Evolutionary conservation across 2,329 filamentous ascomycete species (phyloP).

Genomic region (Geosmithia flava): DNA sequence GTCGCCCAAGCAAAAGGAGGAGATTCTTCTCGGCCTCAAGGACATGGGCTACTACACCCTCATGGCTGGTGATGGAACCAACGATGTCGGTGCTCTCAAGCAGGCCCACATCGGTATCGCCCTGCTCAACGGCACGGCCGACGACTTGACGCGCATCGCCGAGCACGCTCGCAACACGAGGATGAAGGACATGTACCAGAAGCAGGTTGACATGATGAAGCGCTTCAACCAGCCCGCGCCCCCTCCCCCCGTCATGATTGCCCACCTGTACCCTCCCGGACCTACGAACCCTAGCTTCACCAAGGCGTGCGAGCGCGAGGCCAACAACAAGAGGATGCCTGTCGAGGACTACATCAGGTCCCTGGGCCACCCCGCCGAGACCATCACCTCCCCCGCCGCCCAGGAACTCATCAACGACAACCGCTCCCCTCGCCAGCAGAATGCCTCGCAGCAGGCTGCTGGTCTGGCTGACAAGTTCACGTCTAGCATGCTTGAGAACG

Average conservation of each 20-base stretch:
- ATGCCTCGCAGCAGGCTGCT: constrained; percentile 59
- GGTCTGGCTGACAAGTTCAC: constrained; percentile 80
- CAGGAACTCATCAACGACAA: constrained; percentile 38
- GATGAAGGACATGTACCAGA: constrained; percentile 98
- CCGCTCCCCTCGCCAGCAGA: constrained; percentile 31
- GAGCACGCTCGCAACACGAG: constrained; percentile 90
- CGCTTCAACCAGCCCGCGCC: constrained; percentile 89
- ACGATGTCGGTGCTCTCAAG: constrained; percentile 94
- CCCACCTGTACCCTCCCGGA: constrained; percentile 86
- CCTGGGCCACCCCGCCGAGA: constrained; percentile 43
- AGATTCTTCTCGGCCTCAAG: constrained; percentile 92
- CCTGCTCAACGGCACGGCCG: constrained; percentile 83
- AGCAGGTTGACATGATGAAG: constrained; percentile 83
- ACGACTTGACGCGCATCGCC: constrained; percentile 82
- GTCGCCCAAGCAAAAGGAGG: constrained; percentile 97
- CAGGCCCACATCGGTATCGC: constrained; percentile 96
- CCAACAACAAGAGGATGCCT: constrained; percentile 61
- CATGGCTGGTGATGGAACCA: constrained; percentile 97
- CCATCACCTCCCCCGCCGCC: constrained; percentile 54
- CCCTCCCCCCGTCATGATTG: constrained; percentile 85
- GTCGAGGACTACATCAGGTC: constrained; percentile 43
- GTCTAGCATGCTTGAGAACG: constrained; percentile 76
- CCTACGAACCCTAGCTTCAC: constrained; percentile 87
- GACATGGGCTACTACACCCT: constrained; percentile 95
- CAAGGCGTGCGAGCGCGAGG: constrained; percentile 81